Evolutionary conservation across 805 yeast genomes (phyloP).

Genomic region (Saturnispora ahearnii): DNA sequence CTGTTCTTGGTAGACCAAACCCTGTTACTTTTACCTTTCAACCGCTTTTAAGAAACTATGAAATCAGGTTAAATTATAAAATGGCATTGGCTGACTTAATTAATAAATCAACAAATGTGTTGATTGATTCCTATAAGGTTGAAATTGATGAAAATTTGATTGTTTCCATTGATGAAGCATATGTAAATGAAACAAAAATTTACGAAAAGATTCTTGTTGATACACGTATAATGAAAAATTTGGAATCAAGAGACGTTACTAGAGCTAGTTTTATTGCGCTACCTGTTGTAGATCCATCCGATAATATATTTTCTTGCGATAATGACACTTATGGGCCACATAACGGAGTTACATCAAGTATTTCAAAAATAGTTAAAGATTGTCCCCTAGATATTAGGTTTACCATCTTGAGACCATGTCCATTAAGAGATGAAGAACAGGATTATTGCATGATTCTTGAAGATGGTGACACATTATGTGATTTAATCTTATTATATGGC

Average conservation of each 20-base stretch:
- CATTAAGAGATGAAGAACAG: conserved; percentile 17
- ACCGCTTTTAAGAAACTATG: conserved; percentile 27
- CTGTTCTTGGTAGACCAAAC: conserved; percentile 45
- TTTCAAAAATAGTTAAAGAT: conserved; percentile 17
- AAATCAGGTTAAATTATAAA: conserved; percentile 31
- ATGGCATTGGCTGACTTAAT: conserved; percentile 43
- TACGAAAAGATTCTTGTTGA: conserved; percentile 29
- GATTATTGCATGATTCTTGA: conserved; percentile 22
- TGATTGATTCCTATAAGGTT: conserved; percentile 43
- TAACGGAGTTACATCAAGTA: conserved; percentile 4
- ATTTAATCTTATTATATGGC: conserved; percentile 39
- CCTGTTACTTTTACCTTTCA: conserved; percentile 38
- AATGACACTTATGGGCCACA: conserved; percentile 5
- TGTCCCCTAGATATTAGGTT: conserved; percentile 26
- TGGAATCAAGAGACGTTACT: conserved; percentile 15
- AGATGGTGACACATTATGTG: conserved; percentile 33
- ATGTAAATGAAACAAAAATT: conserved; percentile 33
- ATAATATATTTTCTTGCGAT: conserved; percentile 3
- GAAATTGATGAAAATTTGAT: conserved; percentile 36
- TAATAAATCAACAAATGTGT: conserved; percentile 38
- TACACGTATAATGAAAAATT: conserved; percentile 19
- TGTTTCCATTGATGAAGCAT: conserved; percentile 31
- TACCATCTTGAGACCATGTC: conserved; percentile 24
- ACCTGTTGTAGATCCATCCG: conserved; percentile 21
- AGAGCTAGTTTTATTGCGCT: conserved; percentile 21